These are phyloP conservation scores for Fusarium succisae DNA, from an alignment of 2,329 filamentous ascomycete genomes.

Conservation along the genomic window DNA sequence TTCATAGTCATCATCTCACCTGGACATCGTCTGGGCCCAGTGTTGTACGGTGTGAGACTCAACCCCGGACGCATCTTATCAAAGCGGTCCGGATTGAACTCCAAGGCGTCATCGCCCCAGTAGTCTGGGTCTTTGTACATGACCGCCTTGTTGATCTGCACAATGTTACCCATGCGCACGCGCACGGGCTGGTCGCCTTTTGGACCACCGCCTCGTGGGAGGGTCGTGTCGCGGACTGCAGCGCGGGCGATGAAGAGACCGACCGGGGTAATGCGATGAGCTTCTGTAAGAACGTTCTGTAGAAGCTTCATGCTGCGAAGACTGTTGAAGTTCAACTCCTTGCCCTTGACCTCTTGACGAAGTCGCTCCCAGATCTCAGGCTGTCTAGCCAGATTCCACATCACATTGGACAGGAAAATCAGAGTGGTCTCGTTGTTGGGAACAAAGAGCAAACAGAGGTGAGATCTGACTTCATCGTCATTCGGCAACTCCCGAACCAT, in stretches of 20 bases:
- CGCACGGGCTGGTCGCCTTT: neutral
- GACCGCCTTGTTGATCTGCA: constrained; percentile 4
- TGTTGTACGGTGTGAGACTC: neutral
- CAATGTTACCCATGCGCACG: neutral
- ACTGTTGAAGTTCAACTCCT: neutral
- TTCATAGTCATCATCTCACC: constrained; percentile 6
- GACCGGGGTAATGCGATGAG: neutral
- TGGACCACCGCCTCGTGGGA: neutral
- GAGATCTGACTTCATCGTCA: constrained; percentile 1
- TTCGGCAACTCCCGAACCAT: neutral
- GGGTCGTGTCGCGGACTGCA: neutral
- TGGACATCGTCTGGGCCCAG: neutral
- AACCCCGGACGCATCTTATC: neutral
- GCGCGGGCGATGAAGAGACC: constrained; percentile 1
- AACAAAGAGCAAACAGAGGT: constrained; percentile 3
- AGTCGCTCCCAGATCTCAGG: constrained; percentile 1
- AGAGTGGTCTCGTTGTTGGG: neutral
- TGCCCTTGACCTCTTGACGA: neutral
- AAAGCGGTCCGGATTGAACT: neutral
- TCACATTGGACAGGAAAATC: neutral
- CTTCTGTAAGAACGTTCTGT: neutral
- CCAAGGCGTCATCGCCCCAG: neutral
- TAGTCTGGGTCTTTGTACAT: constrained; percentile 5
- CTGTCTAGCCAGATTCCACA: neutral
- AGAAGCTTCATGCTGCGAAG: neutral